Percentiles rank a stretch among this genome's conserved stretches.
These are phyloP conservation scores for Panicum virgatum DNA, from an alignment of 202 grass and related monocot species.

Conservation along the genomic window DNA sequence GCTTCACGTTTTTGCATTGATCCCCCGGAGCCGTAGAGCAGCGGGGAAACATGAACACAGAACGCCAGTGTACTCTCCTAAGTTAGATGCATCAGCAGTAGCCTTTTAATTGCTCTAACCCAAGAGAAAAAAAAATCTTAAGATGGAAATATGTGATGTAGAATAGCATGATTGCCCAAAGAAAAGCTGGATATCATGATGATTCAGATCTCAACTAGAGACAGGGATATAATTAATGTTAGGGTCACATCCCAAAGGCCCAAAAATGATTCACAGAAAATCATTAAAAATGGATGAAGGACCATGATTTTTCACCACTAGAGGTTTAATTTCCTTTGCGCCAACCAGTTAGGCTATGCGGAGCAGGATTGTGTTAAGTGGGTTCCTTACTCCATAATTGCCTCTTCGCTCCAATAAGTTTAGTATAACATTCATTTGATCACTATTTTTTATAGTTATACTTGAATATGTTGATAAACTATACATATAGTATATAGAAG, in stretches of 20 bases:
- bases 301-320: neutral
- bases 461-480: too few relatives aligned
- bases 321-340: neutral
- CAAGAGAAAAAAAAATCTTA: neutral
- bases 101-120: neutral
- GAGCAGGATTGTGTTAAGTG: neutral
- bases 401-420: too few relatives aligned
- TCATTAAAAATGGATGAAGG: constrained; percentile 15
- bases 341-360: neutral
- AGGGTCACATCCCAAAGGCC: neutral
- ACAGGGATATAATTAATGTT: neutral
- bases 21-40: neutral
- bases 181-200: constrained; percentile 10
- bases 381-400: neutral
- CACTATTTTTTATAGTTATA: too few relatives aligned
- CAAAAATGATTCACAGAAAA: constrained; percentile 16
- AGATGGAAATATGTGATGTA: neutral
- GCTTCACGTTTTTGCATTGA: neutral
- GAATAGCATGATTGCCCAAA: neutral
- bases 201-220: neutral
- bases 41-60: neutral
- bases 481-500: neutral
- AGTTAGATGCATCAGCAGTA: neutral
- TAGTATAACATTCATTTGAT: neutral
- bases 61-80: too few relatives aligned